Percentiles rank a stretch among this genome's conserved stretches.
Conservation (phyloP, 176 grass and related monocot species). For the Paspalum notatum region DNA sequence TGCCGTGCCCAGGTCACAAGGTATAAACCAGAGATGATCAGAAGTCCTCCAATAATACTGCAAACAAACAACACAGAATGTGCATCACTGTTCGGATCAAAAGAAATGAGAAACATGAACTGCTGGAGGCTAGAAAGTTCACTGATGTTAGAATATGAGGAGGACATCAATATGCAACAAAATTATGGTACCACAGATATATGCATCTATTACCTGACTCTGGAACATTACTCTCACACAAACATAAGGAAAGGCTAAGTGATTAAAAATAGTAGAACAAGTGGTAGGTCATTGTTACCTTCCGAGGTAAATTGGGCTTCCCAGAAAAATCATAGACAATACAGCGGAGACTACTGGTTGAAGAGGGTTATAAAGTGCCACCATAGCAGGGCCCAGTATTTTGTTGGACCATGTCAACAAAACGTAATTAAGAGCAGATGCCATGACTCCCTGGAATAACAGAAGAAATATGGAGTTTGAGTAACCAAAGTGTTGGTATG, state of each 20-base stretch:
- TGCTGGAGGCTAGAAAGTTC: constrained; percentile 1
- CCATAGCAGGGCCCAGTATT: constrained; percentile 86
- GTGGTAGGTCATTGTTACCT: constrained; percentile 52
- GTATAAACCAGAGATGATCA: constrained; percentile 83
- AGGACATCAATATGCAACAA: not conserved
- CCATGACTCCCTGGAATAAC: constrained; percentile 67
- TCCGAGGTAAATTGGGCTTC: constrained; percentile 87
- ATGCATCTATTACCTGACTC: not conserved
- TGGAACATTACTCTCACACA: constrained; percentile 11
- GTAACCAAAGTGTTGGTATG: not conserved
- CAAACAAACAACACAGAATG: constrained; percentile 37
- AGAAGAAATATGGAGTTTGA: not conserved
- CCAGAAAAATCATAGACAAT: constrained; percentile 76
- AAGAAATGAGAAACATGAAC: constrained; percentile 28
- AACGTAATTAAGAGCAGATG: constrained; percentile 85
- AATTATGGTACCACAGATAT: constrained; percentile 15
- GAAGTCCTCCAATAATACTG: constrained; percentile 91
- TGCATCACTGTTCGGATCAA: constrained; percentile 37
- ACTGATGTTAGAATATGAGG: constrained; percentile 11
- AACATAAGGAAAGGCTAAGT: not conserved
- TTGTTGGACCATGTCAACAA: constrained; percentile 95
- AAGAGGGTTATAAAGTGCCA: constrained; percentile 87
- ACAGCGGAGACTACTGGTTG: constrained; percentile 83
- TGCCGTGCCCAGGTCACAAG: constrained; percentile 83
- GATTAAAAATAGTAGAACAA: constrained; percentile 20